Percentiles rank a stretch among this genome's conserved stretches.
Evolutionary conservation across 75 land plant genomes (phyloP).

Genomic region (Picea sitchensis): DNA sequence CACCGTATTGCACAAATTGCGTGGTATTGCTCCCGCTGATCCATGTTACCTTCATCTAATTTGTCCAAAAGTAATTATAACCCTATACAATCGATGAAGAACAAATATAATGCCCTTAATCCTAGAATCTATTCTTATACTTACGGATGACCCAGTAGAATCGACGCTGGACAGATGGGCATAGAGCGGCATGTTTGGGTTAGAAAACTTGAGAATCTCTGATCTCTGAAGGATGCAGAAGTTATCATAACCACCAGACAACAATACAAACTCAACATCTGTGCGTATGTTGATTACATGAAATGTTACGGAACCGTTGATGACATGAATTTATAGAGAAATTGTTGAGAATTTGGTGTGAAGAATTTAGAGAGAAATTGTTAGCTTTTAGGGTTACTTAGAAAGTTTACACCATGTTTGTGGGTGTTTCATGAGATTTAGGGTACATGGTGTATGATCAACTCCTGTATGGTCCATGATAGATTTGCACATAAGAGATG

Average conservation of each 20-base stretch:
- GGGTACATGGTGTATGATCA: no score
- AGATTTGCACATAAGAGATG: no score
- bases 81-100: not conserved
- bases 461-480: no score
- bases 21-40: conserved; percentile 56
- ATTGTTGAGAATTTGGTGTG: no score
- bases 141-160: conserved; percentile 69
- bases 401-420: no score
- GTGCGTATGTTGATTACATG: conserved; percentile 84
- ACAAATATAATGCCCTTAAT: not conserved
- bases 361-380: no score
- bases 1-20: conserved; percentile 55
- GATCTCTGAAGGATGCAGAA: conserved; percentile 67
- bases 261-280: conserved; percentile 68
- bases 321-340: no score
- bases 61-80: conserved; percentile 1
- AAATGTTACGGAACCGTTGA: conserved; percentile 56
- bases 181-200: conserved; percentile 60
- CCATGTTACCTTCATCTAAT: conserved; percentile 83
- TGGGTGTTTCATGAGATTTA: no score
- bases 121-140: not conserved
- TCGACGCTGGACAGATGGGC: conserved; percentile 72
- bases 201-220: conserved; percentile 42
- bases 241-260: conserved; percentile 56
- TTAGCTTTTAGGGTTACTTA: no score